Conservation (phyloP, 2,329 filamentous ascomycete genomes). For the Cadophora sp. region DNA sequence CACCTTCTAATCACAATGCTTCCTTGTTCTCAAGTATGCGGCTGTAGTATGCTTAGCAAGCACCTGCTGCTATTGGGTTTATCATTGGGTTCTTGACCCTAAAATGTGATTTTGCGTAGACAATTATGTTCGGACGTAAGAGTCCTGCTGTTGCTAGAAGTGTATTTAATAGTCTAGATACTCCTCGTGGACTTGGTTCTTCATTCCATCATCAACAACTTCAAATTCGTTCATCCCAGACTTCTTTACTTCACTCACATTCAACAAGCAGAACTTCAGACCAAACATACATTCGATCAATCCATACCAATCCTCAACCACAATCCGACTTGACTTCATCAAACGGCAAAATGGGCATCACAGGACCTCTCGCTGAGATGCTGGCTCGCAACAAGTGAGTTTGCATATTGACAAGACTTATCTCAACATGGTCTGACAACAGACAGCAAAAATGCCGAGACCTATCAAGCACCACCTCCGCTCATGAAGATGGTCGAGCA, state of each 20-base stretch:
- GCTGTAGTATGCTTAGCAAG: slow-evolving; percentile 17
- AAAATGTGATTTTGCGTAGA: neutral
- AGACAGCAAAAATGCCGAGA: slow-evolving; percentile 27
- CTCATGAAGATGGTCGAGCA: slow-evolving; percentile 30
- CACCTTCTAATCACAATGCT: slow-evolving; percentile 11
- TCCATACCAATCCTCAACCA: neutral
- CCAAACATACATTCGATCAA: neutral
- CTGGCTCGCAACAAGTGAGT: slow-evolving; percentile 33
- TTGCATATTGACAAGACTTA: too few relatives aligned
- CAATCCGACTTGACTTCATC: neutral
- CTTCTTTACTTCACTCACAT: neutral
- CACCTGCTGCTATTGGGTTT: neutral
- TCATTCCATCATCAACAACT: slow-evolving; percentile 11
- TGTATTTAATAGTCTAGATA: slow-evolving; percentile 5
- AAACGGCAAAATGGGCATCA: slow-evolving; percentile 28
- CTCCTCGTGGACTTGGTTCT: neutral
- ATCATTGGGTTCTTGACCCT: slow-evolving; percentile 7
- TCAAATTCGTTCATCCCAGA: slow-evolving; percentile 8
- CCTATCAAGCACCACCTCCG: slow-evolving; percentile 28
- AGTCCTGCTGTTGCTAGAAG: neutral
- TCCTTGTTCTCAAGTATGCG: neutral
- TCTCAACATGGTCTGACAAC: too few relatives aligned
- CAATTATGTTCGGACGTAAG: slow-evolving; percentile 5
- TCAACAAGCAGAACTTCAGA: neutral
- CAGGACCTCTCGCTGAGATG: slow-evolving; percentile 33